Percentiles rank a stretch among this genome's conserved stretches.
Conservation (phyloP, 306 rosid genomes). For the Pachyrhizus erosus region DNA sequence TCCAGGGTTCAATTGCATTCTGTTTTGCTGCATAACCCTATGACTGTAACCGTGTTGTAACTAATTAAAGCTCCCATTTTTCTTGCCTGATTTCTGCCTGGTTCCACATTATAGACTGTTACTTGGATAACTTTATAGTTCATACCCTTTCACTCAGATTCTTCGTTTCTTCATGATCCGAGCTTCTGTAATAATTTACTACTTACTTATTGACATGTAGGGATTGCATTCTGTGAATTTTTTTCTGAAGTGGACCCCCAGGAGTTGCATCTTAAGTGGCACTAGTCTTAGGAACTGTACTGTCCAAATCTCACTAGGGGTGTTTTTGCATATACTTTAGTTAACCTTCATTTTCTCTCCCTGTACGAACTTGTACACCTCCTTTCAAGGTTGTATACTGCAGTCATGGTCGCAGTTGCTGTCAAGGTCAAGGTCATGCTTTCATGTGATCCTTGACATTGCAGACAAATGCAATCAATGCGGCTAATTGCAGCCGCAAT, state of each 20-base stretch:
- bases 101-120: constrained; percentile 4
- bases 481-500: background rate
- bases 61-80: background rate
- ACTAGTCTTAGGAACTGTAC: background rate
- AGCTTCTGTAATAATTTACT: constrained; percentile 11
- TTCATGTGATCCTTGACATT: background rate
- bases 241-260: background rate
- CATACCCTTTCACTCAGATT: constrained; percentile 1
- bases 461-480: background rate
- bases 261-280: constrained; percentile 7
- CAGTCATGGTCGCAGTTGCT: background rate
- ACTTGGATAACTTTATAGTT: constrained; percentile 19
- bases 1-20: constrained; percentile 4
- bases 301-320: background rate
- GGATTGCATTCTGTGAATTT: background rate
- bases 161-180: constrained; percentile 31
- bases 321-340: background rate
- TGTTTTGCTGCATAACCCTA: background rate
- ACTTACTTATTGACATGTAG: constrained; percentile 9
- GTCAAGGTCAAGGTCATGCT: background rate
- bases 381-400: background rate
- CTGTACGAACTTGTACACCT: background rate
- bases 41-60: constrained; percentile 7
- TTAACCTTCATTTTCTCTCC: background rate
- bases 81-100: background rate